Percentiles rank a stretch among this genome's conserved stretches.
phyloP scores from a whole-genome alignment of 2,329 filamentous ascomycete species.

The Sporothrix protearum region DNA sequence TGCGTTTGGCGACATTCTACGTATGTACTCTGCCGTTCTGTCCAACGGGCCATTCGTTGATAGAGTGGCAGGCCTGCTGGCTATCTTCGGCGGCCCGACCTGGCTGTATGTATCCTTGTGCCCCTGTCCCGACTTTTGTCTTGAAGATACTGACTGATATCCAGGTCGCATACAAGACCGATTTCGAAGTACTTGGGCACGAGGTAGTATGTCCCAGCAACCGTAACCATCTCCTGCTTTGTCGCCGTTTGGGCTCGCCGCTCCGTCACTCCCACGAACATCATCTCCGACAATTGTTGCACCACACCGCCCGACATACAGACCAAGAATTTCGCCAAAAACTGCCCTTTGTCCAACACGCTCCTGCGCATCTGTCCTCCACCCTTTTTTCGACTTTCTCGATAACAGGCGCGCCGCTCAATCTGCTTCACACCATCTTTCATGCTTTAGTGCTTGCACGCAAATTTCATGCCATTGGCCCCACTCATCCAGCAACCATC shows the following conservation, averaged over 20 bases:
- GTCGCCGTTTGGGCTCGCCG: background rate
- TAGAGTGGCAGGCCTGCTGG: background rate
- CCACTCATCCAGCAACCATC: constrained; percentile 17
- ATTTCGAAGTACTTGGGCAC: background rate
- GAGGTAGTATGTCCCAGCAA: background rate
- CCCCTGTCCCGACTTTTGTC: background rate
- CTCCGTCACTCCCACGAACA: background rate
- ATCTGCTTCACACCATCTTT: constrained; percentile 12
- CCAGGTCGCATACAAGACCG: background rate
- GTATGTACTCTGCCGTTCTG: background rate
- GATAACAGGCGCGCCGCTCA: background rate
- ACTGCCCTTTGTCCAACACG: background rate
- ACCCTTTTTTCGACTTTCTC: background rate
- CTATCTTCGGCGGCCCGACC: background rate
- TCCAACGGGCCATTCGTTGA: background rate
- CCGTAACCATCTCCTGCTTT: background rate
- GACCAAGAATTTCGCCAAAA: background rate
- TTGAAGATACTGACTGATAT: constrained; percentile 7
- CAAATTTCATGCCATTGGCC: constrained; percentile 8
- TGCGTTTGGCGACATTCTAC: constrained; percentile 7
- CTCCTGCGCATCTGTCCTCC: background rate
- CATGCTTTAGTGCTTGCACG: background rate
- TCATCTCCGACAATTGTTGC: constrained; percentile 7
- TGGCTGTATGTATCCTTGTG: background rate
- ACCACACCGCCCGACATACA: constrained; percentile 4